Conservation (phyloP, 139 green algal genomes). For the Ulvella scutata region DNA sequence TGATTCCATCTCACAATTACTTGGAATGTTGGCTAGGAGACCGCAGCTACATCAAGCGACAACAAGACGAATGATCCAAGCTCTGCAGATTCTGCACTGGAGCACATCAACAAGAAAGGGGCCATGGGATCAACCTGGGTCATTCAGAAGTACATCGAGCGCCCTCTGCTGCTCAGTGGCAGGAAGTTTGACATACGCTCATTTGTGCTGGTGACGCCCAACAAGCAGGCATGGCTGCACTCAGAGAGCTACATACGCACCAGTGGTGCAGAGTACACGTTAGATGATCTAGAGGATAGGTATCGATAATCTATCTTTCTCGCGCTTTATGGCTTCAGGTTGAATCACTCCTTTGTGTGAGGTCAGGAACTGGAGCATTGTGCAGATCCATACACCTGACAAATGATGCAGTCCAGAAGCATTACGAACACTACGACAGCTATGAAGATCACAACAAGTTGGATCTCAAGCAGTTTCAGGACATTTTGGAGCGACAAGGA, state of each 20-base stretch:
- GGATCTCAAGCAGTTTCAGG: constrained; percentile 18
- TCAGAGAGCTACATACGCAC: constrained; percentile 33
- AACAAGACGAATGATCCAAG: not conserved
- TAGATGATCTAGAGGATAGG: constrained; percentile 29
- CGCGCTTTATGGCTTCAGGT: too few relatives aligned
- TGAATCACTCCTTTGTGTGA: not conserved
- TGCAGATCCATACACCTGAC: constrained; percentile 33
- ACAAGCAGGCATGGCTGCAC: constrained; percentile 21
- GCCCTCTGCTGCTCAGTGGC: constrained; percentile 26
- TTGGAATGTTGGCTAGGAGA: too few relatives aligned
- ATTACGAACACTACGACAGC: constrained; percentile 23
- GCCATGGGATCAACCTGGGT: constrained; percentile 17
- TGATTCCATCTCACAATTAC: too few relatives aligned
- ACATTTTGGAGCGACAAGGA: not conserved
- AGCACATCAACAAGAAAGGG: constrained; percentile 6
- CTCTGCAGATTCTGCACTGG: not conserved
- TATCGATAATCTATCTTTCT: too few relatives aligned
- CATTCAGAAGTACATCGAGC: constrained; percentile 45
- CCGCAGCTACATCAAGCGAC: too few relatives aligned
- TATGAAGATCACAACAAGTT: constrained; percentile 45
- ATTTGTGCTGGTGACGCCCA: constrained; percentile 19
- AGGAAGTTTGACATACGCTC: constrained; percentile 40
- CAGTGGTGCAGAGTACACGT: constrained; percentile 19
- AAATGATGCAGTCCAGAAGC: constrained; percentile 39
- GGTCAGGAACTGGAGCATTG: not conserved